Evolutionary conservation across 2,329 filamentous ascomycete species (phyloP).

Genomic region (Cladosporium sp.): DNA sequence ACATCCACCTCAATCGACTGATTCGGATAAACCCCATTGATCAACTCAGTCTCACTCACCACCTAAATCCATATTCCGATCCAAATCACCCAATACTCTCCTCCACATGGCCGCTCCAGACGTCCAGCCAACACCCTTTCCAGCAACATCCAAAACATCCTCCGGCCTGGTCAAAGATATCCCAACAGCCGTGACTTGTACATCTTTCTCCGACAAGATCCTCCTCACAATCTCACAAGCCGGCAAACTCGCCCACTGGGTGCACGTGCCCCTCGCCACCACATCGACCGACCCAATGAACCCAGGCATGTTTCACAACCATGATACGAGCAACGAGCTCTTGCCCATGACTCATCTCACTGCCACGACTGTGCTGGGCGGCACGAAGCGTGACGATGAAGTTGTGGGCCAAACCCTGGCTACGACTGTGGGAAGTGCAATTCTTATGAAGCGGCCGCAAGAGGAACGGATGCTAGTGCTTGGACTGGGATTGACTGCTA

Average conservation of each 20-base stretch:
- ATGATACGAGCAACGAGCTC: conserved; percentile 55
- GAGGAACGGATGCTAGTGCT: conserved; percentile 63
- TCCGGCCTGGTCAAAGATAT: conserved; percentile 66
- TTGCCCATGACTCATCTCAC: conserved; percentile 82
- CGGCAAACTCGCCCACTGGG: conserved; percentile 88
- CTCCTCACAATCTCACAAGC: conserved; percentile 85
- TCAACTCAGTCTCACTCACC: neutral
- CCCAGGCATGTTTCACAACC: conserved; percentile 56
- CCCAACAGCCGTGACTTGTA: conserved; percentile 69
- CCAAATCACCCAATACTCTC: too few species aligned
- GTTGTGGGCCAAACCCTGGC: conserved; percentile 80
- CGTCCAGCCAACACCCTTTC: conserved; percentile 52
- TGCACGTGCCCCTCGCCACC: conserved; percentile 78
- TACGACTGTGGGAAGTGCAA: conserved; percentile 80
- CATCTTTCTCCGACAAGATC: conserved; percentile 86
- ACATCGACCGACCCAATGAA: conserved; percentile 65
- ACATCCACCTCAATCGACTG: neutral
- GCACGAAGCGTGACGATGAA: conserved; percentile 76
- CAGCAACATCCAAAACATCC: conserved; percentile 41
- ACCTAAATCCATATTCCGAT: too few species aligned
- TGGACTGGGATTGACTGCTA: conserved; percentile 57
- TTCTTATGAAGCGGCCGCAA: conserved; percentile 69
- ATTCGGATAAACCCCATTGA: too few species aligned
- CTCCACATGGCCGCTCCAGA: conserved; percentile 23
- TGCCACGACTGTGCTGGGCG: conserved; percentile 83